A percentile compares a stretch with the other conserved stretches of the same genome.
phyloP scores from a whole-genome alignment of 306 rosid species.

The Trichosanthes truncata region DNA sequence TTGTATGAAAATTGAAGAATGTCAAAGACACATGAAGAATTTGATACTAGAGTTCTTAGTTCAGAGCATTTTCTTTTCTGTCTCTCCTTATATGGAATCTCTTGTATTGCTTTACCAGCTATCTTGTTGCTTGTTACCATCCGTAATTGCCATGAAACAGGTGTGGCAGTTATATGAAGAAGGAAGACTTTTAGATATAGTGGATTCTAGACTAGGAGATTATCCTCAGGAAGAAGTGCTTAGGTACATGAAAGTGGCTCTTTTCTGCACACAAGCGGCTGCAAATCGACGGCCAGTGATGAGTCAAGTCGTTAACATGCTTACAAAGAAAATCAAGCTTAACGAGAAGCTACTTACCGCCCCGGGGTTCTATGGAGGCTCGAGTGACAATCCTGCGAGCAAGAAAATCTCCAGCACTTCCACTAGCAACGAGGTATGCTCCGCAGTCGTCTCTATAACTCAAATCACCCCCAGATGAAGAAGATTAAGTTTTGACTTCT shows the following conservation, averaged over 20 bases:
- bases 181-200: conserved; percentile 54
- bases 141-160: conserved; percentile 22
- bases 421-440: conserved; percentile 31
- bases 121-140: neutral
- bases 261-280: conserved; percentile 77
- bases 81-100: neutral
- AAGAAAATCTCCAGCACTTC: conserved; percentile 16
- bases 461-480: conserved; percentile 54
- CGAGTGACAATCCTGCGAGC: conserved; percentile 26
- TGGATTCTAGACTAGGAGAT: conserved; percentile 51
- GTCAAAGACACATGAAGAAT: too few species aligned
- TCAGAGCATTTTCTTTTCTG: neutral
- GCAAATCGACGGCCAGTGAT: conserved; percentile 70
- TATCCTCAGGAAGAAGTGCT: conserved; percentile 56
- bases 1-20: neutral
- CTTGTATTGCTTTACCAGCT: neutral
- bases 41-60: neutral
- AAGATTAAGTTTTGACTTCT: neutral
- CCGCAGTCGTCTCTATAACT: conserved; percentile 33
- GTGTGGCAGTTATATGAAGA: conserved; percentile 91
- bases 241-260: conserved; percentile 79
- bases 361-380: conserved; percentile 61
- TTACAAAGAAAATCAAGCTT: conserved; percentile 53
- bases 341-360: conserved; percentile 65
- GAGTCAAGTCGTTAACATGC: conserved; percentile 75